These are phyloP conservation scores for Microbotryomycetes sp. DNA, from an alignment of 1,284 basidiomycete species.

Conservation along the genomic window DNA sequence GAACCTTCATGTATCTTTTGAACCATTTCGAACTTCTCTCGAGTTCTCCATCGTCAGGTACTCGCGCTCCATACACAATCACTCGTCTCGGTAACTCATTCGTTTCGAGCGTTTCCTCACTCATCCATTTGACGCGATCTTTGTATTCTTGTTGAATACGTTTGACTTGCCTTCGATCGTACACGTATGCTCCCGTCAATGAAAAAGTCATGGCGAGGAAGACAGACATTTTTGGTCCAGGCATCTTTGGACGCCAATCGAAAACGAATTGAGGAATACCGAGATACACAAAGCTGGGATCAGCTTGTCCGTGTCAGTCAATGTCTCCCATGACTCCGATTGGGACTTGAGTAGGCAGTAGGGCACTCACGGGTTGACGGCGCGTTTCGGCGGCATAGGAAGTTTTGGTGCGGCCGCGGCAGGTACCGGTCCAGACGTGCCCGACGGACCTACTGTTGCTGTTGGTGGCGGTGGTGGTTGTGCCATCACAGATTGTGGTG, in stretches of 20 bases:
- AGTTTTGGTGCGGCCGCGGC: slow-evolving; percentile 2
- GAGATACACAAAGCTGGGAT: slow-evolving; percentile 33
- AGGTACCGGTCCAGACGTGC: not conserved
- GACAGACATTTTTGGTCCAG: slow-evolving; percentile 30
- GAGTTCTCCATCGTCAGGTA: slow-evolving; percentile 91
- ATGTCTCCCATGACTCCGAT: too few relatives aligned
- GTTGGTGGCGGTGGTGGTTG: not conserved
- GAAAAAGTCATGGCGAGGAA: slow-evolving; percentile 21
- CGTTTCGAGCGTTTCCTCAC: slow-evolving; percentile 60
- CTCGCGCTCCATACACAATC: slow-evolving; percentile 77
- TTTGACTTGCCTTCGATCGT: slow-evolving; percentile 32
- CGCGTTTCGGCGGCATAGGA: slow-evolving; percentile 3
- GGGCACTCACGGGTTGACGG: slow-evolving; percentile 17
- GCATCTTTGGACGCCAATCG: slow-evolving; percentile 30
- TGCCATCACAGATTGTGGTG: not conserved
- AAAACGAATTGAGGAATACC: slow-evolving; percentile 32
- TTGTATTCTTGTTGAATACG: slow-evolving; percentile 68
- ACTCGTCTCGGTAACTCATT: slow-evolving; percentile 72
- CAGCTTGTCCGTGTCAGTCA: too few relatives aligned
- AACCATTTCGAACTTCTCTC: slow-evolving; percentile 80
- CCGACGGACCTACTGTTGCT: not conserved
- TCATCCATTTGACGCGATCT: slow-evolving; percentile 68
- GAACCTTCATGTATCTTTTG: slow-evolving; percentile 91
- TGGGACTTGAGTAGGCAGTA: too few relatives aligned
- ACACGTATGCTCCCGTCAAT: slow-evolving; percentile 21